Percentiles rank a stretch among this genome's conserved stretches.
Conservation (phyloP, 2,329 filamentous ascomycete genomes). For the Pseudocercospora fuligena region DNA sequence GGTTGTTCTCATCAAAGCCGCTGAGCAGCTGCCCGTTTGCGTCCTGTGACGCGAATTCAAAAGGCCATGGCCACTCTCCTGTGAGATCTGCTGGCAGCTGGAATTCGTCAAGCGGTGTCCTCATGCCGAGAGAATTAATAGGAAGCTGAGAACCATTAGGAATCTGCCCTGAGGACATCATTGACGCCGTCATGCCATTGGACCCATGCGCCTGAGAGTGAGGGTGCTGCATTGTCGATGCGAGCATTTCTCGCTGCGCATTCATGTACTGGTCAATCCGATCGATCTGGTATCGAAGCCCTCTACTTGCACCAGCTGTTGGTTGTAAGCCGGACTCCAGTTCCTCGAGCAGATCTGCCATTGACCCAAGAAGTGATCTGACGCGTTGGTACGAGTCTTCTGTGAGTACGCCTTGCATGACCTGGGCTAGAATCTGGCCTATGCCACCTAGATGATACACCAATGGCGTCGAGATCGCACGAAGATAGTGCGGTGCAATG, state of each 20-base stretch:
- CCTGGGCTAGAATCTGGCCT: conserved; percentile 55
- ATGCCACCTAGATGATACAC: conserved; percentile 57
- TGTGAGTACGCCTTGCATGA: conserved; percentile 52
- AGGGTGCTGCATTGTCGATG: conserved; percentile 14
- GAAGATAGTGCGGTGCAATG: conserved; percentile 52
- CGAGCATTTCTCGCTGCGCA: conserved; percentile 31
- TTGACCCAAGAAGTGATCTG: conserved; percentile 48
- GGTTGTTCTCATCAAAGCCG: conserved; percentile 13
- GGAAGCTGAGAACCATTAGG: conserved; percentile 7
- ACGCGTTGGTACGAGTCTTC: conserved; percentile 50
- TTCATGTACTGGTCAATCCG: conserved; percentile 53
- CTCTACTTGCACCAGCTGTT: conserved; percentile 46
- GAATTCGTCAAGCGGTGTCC: conserved; percentile 40
- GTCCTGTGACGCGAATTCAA: conserved; percentile 28
- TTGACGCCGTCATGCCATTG: background rate
- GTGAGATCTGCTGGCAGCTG: conserved; percentile 49
- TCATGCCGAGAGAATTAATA: conserved; percentile 25
- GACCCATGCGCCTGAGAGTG: background rate
- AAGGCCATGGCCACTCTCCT: conserved; percentile 49
- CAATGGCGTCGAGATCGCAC: conserved; percentile 55
- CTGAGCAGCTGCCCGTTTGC: conserved; percentile 15
- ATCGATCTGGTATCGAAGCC: conserved; percentile 48
- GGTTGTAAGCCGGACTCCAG: conserved; percentile 50
- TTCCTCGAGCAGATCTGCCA: conserved; percentile 53
- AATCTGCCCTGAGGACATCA: background rate